These are phyloP conservation scores for Mimosa bimucronata DNA, from an alignment of 306 rosid genomes.

Conservation along the genomic window DNA sequence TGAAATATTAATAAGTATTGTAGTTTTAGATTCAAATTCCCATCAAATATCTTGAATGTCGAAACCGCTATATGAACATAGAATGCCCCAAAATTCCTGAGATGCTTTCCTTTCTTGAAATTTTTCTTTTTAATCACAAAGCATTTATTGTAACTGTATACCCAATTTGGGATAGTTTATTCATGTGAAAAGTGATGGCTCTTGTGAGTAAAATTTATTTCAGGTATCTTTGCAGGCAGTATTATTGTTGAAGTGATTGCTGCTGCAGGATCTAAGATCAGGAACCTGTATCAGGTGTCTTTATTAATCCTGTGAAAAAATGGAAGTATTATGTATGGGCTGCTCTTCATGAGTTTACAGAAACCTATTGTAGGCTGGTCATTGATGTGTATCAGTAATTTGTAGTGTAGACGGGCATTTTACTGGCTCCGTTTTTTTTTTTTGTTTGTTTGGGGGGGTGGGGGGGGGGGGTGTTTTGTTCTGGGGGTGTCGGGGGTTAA, in stretches of 20 bases:
- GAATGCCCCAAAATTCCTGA: neutral
- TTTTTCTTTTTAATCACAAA: neutral
- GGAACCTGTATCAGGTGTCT: neutral
- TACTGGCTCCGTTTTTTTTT: neutral
- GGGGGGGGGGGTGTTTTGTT: too few species aligned
- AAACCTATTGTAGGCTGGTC: neutral
- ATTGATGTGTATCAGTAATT: constrained; percentile 6
- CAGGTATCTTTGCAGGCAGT: constrained; percentile 4
- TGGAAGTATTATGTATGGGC: neutral
- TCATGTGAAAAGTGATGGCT: constrained; percentile 11
- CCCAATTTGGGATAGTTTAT: neutral
- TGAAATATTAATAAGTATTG: neutral
- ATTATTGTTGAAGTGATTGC: neutral
- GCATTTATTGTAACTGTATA: neutral
- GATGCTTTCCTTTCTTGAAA: neutral
- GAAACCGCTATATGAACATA: neutral
- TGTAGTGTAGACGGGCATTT: constrained; percentile 26
- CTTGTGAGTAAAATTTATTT: constrained; percentile 17
- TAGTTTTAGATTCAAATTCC: neutral
- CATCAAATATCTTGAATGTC: neutral
- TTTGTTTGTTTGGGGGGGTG: neutral
- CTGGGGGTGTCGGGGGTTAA: too few species aligned
- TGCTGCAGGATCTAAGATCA: constrained; percentile 4
- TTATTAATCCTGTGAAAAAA: constrained; percentile 5
- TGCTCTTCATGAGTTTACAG: constrained; percentile 1